phyloP scores from a whole-genome alignment of 805 yeast genomes.

The Ogataea chonburiensis region DNA sequence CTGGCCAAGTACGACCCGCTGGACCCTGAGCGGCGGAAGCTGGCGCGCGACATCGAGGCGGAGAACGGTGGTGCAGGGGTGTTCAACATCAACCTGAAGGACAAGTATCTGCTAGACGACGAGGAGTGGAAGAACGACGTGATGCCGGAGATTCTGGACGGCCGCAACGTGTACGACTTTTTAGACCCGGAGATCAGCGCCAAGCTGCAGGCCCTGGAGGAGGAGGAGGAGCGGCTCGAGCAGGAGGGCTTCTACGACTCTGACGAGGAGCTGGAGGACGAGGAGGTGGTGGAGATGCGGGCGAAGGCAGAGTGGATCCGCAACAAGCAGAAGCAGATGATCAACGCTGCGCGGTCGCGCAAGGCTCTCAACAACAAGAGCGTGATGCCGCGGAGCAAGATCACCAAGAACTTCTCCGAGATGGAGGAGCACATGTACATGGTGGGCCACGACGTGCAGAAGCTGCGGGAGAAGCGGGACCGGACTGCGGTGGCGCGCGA shows the following conservation, averaged over 20 bases:
- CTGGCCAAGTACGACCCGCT: slow-evolving; percentile 67
- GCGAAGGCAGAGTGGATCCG: slow-evolving; percentile 96
- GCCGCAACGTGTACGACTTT: slow-evolving; percentile 96
- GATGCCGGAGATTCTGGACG: slow-evolving; percentile 95
- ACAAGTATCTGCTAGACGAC: slow-evolving; percentile 86
- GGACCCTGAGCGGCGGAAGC: slow-evolving; percentile 78
- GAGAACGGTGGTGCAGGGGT: slow-evolving; percentile 99
- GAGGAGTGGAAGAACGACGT: slow-evolving; percentile 97
- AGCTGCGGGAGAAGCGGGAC: slow-evolving; percentile 47
- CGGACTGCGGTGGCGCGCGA: slow-evolving; percentile 28
- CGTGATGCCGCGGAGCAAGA: slow-evolving; percentile 86
- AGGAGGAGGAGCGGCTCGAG: slow-evolving; percentile 93
- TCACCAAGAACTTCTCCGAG: slow-evolving; percentile 68
- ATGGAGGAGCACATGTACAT: slow-evolving; percentile 89
- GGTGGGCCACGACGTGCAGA: slow-evolving; percentile 82
- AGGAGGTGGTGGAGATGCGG: slow-evolving; percentile 62
- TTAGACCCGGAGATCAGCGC: slow-evolving; percentile 93
- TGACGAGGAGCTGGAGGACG: slow-evolving; percentile 60
- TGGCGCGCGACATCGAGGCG: slow-evolving; percentile 86
- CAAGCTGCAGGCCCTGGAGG: slow-evolving; percentile 92
- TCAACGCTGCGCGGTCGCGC: slow-evolving; percentile 80
- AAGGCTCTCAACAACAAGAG: slow-evolving; percentile 85
- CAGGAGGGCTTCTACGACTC: slow-evolving; percentile 94
- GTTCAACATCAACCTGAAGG: slow-evolving; percentile 88
- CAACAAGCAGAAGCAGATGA: slow-evolving; percentile 91